phyloP scores from a whole-genome alignment of 768 basidiomycete species.

The Leucocoprinus birnbaumii region DNA sequence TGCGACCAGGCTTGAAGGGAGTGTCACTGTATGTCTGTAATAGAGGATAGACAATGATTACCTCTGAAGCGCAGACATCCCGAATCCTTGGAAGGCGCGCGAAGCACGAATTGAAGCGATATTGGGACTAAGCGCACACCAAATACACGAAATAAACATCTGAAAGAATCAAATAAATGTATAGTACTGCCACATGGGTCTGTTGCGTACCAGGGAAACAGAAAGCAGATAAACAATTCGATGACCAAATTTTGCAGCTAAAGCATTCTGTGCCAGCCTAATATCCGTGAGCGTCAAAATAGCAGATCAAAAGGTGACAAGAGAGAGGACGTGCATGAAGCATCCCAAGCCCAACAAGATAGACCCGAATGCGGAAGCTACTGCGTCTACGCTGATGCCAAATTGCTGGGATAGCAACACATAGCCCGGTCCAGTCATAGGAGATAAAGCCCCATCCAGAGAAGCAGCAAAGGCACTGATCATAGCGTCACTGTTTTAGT shows the following conservation, averaged over 20 bases:
- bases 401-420: constrained; percentile 37
- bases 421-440: constrained; percentile 41
- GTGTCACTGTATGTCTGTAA: not conserved
- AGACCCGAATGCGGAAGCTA: constrained; percentile 39
- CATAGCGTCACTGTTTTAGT: not conserved
- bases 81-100: constrained; percentile 43
- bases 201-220: constrained; percentile 30
- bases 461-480: constrained; percentile 36
- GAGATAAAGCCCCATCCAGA: constrained; percentile 39
- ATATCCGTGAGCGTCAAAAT: not conserved
- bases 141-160: constrained; percentile 44
- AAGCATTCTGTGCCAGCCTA: constrained; percentile 34
- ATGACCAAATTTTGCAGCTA: constrained; percentile 43
- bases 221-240: constrained; percentile 42
- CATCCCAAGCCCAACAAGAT: constrained; percentile 39
- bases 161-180: constrained; percentile 9
- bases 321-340: constrained; percentile 31
- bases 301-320: not conserved
- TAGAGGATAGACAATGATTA: constrained; percentile 10
- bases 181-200: not conserved
- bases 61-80: constrained; percentile 42
- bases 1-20: constrained; percentile 30
- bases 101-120: constrained; percentile 39
- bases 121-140: constrained; percentile 40
- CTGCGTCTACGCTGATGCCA: constrained; percentile 36